A percentile compares a stretch with the other conserved stretches of the same genome.
Conservation (phyloP, 352 stramenopile genomes). For the Pythium dissimile region DNA sequence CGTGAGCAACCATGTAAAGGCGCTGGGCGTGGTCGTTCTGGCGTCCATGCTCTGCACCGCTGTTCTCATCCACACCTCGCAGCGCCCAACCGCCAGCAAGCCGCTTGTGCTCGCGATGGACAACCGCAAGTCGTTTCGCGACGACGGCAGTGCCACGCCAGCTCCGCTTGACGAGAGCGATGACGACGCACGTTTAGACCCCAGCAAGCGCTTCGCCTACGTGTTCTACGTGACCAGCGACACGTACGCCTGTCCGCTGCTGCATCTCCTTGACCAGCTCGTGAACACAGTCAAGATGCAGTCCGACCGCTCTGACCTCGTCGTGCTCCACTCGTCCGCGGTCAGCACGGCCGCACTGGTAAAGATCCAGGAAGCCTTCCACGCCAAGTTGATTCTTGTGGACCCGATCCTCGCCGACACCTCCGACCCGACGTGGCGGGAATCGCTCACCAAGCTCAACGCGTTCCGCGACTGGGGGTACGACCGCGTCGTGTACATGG, state of each 20-base stretch:
- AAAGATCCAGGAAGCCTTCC: constrained; percentile 3
- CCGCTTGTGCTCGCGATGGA: no score
- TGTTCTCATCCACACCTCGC: no score
- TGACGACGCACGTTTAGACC: no score
- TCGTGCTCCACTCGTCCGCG: constrained; percentile 18
- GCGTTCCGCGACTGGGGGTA: constrained; percentile 33
- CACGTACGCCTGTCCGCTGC: constrained; percentile 21
- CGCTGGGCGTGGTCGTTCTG: no score
- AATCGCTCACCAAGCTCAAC: constrained; percentile 31
- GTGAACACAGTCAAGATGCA: constrained; percentile 13
- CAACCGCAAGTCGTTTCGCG: no score
- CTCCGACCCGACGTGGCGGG: constrained; percentile 11
- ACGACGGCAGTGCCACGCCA: no score
- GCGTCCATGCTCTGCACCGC: no score
- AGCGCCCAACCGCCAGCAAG: no score
- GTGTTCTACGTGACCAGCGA: constrained; percentile 32
- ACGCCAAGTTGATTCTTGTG: constrained; percentile 17
- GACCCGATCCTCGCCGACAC: background rate
- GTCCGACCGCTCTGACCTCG: constrained; percentile 23
- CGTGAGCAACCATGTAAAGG: no score
- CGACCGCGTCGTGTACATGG: constrained; percentile 30
- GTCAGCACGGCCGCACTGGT: background rate
- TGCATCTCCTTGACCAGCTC: constrained; percentile 23
- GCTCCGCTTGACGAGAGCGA: no score
- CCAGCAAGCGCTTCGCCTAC: constrained; percentile 22